phyloP scores from a whole-genome alignment of 2,329 filamentous ascomycete species.

The Coniochaeta hoffmannii region DNA sequence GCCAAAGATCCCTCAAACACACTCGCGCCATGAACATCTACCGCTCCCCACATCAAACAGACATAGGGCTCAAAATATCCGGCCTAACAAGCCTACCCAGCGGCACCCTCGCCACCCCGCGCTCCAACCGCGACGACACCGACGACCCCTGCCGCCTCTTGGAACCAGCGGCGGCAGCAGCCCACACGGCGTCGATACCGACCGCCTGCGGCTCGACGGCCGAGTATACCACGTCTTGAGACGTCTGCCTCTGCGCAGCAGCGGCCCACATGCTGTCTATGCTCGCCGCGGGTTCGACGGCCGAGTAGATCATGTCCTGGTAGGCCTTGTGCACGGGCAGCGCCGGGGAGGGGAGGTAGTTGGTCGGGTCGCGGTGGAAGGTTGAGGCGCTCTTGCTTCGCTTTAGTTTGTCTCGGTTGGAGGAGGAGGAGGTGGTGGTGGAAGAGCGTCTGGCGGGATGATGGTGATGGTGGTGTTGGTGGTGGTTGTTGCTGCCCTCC shows the following conservation, averaged over 20 bases:
- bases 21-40: no score
- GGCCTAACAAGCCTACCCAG: background rate
- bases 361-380: background rate
- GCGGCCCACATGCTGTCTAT: background rate
- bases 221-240: no score
- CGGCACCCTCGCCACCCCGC: background rate
- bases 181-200: no score
- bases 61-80: background rate
- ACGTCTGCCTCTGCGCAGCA: no score
- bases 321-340: background rate
- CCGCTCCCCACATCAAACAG: no score
- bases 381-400: constrained; percentile 1
- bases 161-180: background rate
- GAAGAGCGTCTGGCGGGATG: no score
- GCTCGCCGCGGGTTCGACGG: background rate
- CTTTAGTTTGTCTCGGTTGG: background rate
- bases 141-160: background rate
- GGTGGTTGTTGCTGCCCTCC: background rate
- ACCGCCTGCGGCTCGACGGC: no score
- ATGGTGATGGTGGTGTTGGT: no score
- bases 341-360: background rate
- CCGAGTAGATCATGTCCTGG: background rate
- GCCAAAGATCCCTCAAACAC: no score
- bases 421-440: no score
- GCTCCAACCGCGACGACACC: background rate